Conservation (phyloP, 306 rosid genomes). For the Hylodesmum podocarpum region DNA sequence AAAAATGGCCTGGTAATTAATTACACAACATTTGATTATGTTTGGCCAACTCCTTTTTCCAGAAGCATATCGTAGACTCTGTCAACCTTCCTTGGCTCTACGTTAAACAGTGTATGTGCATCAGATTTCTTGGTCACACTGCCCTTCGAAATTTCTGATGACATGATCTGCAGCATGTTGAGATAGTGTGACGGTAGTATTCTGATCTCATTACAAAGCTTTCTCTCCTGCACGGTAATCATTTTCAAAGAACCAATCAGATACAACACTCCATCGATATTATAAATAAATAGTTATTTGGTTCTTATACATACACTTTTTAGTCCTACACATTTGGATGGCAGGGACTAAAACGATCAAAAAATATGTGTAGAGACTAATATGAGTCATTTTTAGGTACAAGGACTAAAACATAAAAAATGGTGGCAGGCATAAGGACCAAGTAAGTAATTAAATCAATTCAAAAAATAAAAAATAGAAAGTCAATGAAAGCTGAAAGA, state of each 20-base stretch:
- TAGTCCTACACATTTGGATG: no score
- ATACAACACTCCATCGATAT: neutral
- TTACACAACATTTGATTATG: conserved; percentile 22
- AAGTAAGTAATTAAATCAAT: no score
- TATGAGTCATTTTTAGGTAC: no score
- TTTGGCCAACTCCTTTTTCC: conserved; percentile 49
- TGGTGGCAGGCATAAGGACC: no score
- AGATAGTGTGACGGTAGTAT: conserved; percentile 76
- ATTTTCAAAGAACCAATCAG: conserved; percentile 22
- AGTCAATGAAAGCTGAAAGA: neutral
- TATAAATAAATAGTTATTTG: neutral
- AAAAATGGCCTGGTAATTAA: neutral
- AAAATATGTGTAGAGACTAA: no score
- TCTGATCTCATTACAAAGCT: conserved; percentile 69
- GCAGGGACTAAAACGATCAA: no score
- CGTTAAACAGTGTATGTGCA: conserved; percentile 62
- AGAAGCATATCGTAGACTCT: conserved; percentile 73
- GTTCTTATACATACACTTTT: no score
- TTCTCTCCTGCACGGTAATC: conserved; percentile 58
- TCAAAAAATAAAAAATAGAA: neutral
- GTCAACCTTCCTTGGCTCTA: conserved; percentile 75
- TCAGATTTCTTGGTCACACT: conserved; percentile 62
- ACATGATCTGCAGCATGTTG: conserved; percentile 57
- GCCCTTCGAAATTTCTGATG: conserved; percentile 59
- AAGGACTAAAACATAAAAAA: no score